phyloP scores from a whole-genome alignment of 2,329 filamentous ascomycete species.

The Metarhizium brunneum region DNA sequence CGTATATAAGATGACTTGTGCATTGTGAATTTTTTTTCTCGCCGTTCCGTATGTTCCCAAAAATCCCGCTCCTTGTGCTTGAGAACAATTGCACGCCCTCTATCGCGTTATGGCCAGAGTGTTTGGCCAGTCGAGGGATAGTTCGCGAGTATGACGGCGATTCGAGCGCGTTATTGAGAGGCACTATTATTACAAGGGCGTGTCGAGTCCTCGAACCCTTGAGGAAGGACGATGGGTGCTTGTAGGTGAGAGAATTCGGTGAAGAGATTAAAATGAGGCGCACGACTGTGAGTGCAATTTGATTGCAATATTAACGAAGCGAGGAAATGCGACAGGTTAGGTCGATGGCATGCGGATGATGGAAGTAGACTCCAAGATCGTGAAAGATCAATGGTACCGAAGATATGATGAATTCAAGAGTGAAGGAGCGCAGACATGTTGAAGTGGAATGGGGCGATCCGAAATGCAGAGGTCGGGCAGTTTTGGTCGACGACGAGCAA shows the following conservation, averaged over 20 bases:
- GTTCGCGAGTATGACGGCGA: background rate
- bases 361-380: background rate
- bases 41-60: no score
- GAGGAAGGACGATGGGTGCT: no score
- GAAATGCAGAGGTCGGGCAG: background rate
- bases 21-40: background rate
- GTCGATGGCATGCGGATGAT: background rate
- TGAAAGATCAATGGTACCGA: background rate
- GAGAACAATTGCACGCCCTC: background rate
- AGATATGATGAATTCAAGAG: background rate
- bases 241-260: no score
- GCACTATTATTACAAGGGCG: background rate
- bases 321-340: background rate
- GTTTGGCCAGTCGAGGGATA: background rate
- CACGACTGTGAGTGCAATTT: background rate
- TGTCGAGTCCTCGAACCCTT: no score
- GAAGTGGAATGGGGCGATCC: background rate
- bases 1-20: constrained; percentile 5
- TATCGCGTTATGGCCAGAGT: background rate
- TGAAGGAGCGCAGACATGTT: constrained; percentile 5
- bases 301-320: background rate
- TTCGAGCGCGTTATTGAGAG: background rate
- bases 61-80: background rate
- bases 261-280: no score
- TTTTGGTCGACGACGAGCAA: background rate